Base-by-base conservation (phyloP, 2,329 filamentous ascomycete species). In the Cercospora sp. region DNA sequence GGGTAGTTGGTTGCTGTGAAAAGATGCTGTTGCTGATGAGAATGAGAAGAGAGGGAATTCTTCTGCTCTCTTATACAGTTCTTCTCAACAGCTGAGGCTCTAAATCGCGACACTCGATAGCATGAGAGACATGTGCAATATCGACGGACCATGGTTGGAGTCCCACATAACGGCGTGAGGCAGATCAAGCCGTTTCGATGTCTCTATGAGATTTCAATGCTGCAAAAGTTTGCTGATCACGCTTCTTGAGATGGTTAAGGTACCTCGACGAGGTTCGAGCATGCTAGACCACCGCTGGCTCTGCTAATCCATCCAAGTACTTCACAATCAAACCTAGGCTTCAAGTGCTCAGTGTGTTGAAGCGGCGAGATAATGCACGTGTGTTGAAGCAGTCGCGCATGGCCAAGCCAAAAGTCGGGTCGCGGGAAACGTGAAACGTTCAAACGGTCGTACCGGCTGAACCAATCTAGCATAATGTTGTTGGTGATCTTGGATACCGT, bases 81-180 rank as follows among this genome's bases (percentile, higher is more conserved):
- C 31, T 23, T 33, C 13, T 9, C 16, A 12, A 36, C 30, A 59
- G 12, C 48, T 59, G n/a, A 6, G 18, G 30, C 9, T 59, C 28
- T 36, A 18, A 31, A 59, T 23, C 55, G n/a, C 8, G 31, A 59
- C 30, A 33, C n/a, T 59, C n/a, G 55, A 59, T 36, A 23, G 28
- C 55, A 33, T 59, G 30, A 31, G 55, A 59, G 55, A 59, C 55
- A 59, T 59, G 16, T 20, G 55, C 30, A 59, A 59, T 59, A 59
- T 33, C 55, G 31, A 59, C 28, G n/a, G 26, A 36, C 55, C 55
- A 59, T 59, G 55, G 55, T 59, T 36, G 3, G 12, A 7, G 55
- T 36, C 28, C 55, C n/a, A 36, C 31, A 20, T 16, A 59, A 59
- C 55, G 55, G 55, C 31, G 9, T 59, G 55, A 26, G 28, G 55